Evolutionary conservation across 306 rosid genomes (phyloP).

Genomic region (Medicago lupulina): DNA sequence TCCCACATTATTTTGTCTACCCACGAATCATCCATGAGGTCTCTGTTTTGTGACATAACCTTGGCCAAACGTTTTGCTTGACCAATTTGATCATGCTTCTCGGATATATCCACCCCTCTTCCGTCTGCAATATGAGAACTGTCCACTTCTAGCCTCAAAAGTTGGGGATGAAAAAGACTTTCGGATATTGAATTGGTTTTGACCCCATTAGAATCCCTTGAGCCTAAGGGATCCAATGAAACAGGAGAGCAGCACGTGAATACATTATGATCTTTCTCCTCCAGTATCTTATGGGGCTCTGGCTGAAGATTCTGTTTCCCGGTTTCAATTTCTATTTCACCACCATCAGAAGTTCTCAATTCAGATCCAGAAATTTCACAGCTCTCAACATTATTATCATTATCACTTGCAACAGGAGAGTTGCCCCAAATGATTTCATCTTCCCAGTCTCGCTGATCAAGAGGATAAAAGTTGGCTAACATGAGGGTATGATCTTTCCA

Average conservation of each 20-base stretch:
- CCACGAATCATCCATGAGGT: slow-evolving; percentile 85
- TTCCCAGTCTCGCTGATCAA: slow-evolving; percentile 96
- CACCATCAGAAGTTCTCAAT: slow-evolving; percentile 57
- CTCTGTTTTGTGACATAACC: slow-evolving; percentile 70
- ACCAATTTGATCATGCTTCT: slow-evolving; percentile 59
- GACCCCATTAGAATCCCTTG: slow-evolving; percentile 52
- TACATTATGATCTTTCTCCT: slow-evolving; percentile 48
- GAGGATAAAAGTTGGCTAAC: slow-evolving; percentile 65
- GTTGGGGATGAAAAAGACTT: slow-evolving; percentile 81
- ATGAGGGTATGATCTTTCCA: slow-evolving; percentile 48
- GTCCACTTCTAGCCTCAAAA: slow-evolving; percentile 71
- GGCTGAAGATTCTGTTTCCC: slow-evolving; percentile 46
- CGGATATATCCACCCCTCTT: slow-evolving; percentile 47
- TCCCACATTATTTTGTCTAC: slow-evolving; percentile 89
- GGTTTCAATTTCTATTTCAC: slow-evolving; percentile 61
- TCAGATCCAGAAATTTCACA: slow-evolving; percentile 68
- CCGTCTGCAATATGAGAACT: slow-evolving; percentile 52
- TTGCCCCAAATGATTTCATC: slow-evolving; percentile 83
- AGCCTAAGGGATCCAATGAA: slow-evolving; percentile 68
- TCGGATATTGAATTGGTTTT: slow-evolving; percentile 49
- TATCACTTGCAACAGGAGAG: slow-evolving; percentile 65
- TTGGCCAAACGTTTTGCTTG: slow-evolving; percentile 58
- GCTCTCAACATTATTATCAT: slow-evolving; percentile 54
- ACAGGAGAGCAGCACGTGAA: slow-evolving; percentile 50
- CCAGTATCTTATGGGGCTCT: slow-evolving; percentile 44